These are phyloP conservation scores for Cytospora mali DNA, from an alignment of 2,329 filamentous ascomycete species.

Conservation along the genomic window DNA sequence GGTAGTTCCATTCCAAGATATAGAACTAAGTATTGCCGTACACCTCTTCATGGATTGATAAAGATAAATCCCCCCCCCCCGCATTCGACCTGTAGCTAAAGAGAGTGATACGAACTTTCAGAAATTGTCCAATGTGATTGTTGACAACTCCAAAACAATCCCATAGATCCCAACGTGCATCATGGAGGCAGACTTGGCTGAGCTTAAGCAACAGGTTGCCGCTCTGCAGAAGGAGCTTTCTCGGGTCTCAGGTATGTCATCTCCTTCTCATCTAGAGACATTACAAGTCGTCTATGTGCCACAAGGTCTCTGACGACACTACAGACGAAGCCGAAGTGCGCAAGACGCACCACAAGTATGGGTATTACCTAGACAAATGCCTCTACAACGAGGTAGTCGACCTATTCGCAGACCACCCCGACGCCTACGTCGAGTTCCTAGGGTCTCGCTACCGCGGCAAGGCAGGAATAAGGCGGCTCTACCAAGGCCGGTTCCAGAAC, in stretches of 20 bases:
- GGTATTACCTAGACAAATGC: slow-evolving; percentile 62
- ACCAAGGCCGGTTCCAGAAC: slow-evolving; percentile 53
- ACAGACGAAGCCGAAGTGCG: slow-evolving; percentile 56
- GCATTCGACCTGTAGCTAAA: not conserved
- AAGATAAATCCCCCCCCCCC: slow-evolving; percentile 3
- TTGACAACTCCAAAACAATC: not conserved
- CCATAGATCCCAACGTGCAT: slow-evolving; percentile 8
- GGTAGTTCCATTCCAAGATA: not conserved
- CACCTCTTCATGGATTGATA: not conserved
- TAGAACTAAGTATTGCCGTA: not conserved
- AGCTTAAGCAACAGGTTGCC: slow-evolving; percentile 42
- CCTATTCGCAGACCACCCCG: slow-evolving; percentile 55
- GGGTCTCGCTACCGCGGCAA: slow-evolving; percentile 56
- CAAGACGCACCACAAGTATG: slow-evolving; percentile 60
- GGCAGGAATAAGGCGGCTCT: slow-evolving; percentile 53
- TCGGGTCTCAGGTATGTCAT: slow-evolving; percentile 36
- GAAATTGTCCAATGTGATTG: not conserved
- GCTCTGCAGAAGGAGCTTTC: slow-evolving; percentile 40
- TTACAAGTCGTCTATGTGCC: not conserved
- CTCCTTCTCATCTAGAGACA: not conserved
- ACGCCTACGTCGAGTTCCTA: slow-evolving; percentile 59
- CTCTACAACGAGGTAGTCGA: slow-evolving; percentile 56
- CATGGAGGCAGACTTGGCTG: slow-evolving; percentile 41
- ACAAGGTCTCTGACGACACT: not conserved
- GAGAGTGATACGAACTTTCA: not conserved